A percentile compares a stretch with the other conserved stretches of the same genome.
These are phyloP conservation scores for Luffa aegyptiaca DNA, from an alignment of 306 rosid species.

Conservation along the genomic window DNA sequence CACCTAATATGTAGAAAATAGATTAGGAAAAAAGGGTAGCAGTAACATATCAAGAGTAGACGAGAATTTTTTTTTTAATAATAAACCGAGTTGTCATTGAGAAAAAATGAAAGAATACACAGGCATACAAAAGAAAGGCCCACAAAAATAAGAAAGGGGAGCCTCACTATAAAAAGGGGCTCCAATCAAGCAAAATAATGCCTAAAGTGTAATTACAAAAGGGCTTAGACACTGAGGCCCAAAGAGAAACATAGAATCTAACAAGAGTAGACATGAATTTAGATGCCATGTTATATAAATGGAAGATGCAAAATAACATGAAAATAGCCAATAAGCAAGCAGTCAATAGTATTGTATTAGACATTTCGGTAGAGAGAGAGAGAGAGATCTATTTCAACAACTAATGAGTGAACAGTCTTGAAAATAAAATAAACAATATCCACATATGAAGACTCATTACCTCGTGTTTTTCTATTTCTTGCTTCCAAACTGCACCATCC, in stretches of 20 bases:
- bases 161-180: too few species aligned
- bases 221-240: too few species aligned
- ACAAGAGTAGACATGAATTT: background rate
- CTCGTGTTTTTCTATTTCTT: constrained; percentile 49
- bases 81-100: too few species aligned
- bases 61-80: too few species aligned
- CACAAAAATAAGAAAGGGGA: too few species aligned
- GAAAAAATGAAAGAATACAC: too few species aligned
- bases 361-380: background rate
- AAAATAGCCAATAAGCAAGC: background rate
- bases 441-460: constrained; percentile 16
- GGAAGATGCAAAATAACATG: background rate
- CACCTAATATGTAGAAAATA: constrained; percentile 33
- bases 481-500: constrained; percentile 43
- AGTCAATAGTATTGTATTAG: background rate
- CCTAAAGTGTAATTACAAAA: too few species aligned
- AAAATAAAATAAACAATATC: background rate
- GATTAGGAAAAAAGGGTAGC: background rate
- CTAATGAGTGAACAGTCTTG: background rate
- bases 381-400: background rate
- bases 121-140: too few species aligned
- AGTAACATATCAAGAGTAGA: background rate
- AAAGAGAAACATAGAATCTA: too few species aligned
- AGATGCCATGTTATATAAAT: background rate
- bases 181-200: too few species aligned